Evolutionary conservation across 306 rosid genomes (phyloP).

Genomic region (Calophaca sinica): DNA sequence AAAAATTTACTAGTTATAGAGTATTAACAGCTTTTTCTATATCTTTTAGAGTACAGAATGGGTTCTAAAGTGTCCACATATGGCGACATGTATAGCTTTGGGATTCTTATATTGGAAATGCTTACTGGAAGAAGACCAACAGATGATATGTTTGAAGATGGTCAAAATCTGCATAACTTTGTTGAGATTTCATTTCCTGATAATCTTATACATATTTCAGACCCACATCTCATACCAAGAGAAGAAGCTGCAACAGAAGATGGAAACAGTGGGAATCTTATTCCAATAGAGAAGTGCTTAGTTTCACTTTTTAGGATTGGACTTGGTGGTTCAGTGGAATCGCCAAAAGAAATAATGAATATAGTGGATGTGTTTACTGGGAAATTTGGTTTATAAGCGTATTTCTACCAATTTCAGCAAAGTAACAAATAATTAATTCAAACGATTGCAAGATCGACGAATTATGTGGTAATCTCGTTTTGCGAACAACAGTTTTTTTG

Average conservation of each 20-base stretch:
- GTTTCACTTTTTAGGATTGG: constrained; percentile 38
- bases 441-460: too few species aligned
- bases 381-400: too few species aligned
- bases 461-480: too few species aligned
- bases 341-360: constrained; percentile 43
- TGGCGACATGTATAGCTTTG: constrained; percentile 49
- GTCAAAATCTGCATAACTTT: constrained; percentile 35
- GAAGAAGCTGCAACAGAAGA: neutral
- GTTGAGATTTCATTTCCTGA: constrained; percentile 34
- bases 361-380: too few species aligned
- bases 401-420: too few species aligned
- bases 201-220: constrained; percentile 30
- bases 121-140: constrained; percentile 45
- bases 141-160: constrained; percentile 47
- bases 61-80: constrained; percentile 39
- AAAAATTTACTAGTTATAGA: neutral
- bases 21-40: neutral
- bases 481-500: too few species aligned
- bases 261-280: neutral
- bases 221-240: neutral
- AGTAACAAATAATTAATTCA: too few species aligned
- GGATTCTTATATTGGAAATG: constrained; percentile 51
- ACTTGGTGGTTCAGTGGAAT: constrained; percentile 42
- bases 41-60: constrained; percentile 42
- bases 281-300: constrained; percentile 23